These are phyloP conservation scores for Suillus discolor DNA, from an alignment of 768 basidiomycete genomes.

Conservation along the genomic window DNA sequence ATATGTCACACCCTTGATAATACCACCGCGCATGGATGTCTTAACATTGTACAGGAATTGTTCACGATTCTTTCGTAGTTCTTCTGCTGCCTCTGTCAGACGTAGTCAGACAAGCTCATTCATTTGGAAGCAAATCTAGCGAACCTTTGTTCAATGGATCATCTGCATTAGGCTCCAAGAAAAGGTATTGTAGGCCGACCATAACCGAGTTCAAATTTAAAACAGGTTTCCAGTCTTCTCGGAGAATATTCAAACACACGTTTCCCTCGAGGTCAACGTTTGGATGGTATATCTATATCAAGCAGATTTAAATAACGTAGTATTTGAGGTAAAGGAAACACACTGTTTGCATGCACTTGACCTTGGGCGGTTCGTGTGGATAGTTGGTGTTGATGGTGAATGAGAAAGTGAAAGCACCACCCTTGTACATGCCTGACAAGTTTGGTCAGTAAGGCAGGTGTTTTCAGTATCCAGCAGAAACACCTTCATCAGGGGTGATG, in stretches of 20 bases:
- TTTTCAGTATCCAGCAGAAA: conserved; percentile 19
- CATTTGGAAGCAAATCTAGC: conserved; percentile 23
- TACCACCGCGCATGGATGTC: conserved; percentile 80
- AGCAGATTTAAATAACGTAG: conserved; percentile 14
- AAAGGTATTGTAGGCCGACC: conserved; percentile 97
- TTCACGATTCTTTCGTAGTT: conserved; percentile 87
- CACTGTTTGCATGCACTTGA: conserved; percentile 95
- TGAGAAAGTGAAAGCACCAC: conserved; percentile 90
- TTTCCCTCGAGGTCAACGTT: conserved; percentile 98
- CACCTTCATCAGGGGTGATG: conserved; percentile 97
- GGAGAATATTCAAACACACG: conserved; percentile 96
- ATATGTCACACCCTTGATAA: conserved; percentile 78
- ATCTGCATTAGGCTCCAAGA: conserved; percentile 98
- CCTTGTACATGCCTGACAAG: conserved; percentile 92
- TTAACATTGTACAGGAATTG: conserved; percentile 86
- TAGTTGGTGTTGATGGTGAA: conserved; percentile 98
- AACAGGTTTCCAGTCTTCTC: conserved; percentile 99
- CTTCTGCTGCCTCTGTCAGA: conserved; percentile 87
- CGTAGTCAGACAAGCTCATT: conserved; percentile 15
- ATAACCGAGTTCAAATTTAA: conserved; percentile 97
- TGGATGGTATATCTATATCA: conserved; percentile 91
- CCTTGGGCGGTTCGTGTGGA: conserved; percentile 98
- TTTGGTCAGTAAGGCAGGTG: background rate
- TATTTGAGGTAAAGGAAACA: conserved; percentile 23
- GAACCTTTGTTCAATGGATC: conserved; percentile 98